These are phyloP conservation scores for Fusarium sp. DNA, from an alignment of 2,329 filamentous ascomycete genomes.

Conservation along the genomic window DNA sequence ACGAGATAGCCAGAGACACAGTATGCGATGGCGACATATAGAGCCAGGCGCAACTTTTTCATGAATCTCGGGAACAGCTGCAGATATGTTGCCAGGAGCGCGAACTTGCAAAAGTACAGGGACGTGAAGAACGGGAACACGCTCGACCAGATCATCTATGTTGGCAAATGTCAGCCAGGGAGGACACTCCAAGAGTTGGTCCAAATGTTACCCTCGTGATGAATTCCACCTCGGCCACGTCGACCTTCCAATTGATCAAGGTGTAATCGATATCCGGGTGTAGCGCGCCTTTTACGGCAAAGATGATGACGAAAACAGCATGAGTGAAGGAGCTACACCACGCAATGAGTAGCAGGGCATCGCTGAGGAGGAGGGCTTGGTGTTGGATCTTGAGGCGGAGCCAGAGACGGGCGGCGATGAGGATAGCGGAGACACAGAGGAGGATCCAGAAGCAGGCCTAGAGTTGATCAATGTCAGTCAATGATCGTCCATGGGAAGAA, in stretches of 20 bases:
- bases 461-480: background rate
- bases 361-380: slow-evolving; percentile 15
- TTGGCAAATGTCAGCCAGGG: background rate
- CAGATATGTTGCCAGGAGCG: slow-evolving; percentile 29
- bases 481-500: background rate
- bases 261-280: slow-evolving; percentile 22
- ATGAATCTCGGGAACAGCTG: slow-evolving; percentile 36
- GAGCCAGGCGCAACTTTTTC: slow-evolving; percentile 12
- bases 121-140: slow-evolving; percentile 27
- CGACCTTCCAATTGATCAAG: slow-evolving; percentile 16
- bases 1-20: slow-evolving; percentile 3
- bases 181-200: background rate
- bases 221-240: slow-evolving; percentile 6
- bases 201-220: background rate
- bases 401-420: slow-evolving; percentile 28
- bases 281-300: slow-evolving; percentile 4
- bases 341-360: slow-evolving; percentile 17
- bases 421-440: background rate
- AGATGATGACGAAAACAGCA: slow-evolving; percentile 15
- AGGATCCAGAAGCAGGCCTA: background rate
- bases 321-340: slow-evolving; percentile 13
- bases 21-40: slow-evolving; percentile 18
- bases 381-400: slow-evolving; percentile 28
- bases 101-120: slow-evolving; percentile 35
- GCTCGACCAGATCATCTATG: slow-evolving; percentile 21